Percentiles rank a stretch among this genome's conserved stretches.
These are phyloP conservation scores for Casuarina glauca DNA, from an alignment of 306 rosid species.

Conservation along the genomic window DNA sequence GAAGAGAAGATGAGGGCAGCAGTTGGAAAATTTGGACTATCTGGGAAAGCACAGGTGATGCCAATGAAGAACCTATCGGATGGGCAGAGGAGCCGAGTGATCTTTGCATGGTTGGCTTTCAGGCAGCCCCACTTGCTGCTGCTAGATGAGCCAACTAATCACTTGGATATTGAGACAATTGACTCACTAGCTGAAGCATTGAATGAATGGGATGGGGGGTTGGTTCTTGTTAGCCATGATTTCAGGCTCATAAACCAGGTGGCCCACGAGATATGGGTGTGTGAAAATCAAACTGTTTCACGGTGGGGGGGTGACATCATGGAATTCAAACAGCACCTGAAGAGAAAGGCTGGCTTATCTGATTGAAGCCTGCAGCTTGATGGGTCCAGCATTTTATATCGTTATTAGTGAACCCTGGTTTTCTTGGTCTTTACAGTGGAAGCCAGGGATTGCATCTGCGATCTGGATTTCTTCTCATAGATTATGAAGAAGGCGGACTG, in stretches of 20 bases:
- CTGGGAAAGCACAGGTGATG: slow-evolving; percentile 99
- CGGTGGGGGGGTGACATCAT: slow-evolving; percentile 92
- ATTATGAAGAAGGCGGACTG: slow-evolving; percentile 23
- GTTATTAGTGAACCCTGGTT: slow-evolving; percentile 13
- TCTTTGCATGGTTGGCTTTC: slow-evolving; percentile 94
- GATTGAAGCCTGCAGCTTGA: slow-evolving; percentile 38
- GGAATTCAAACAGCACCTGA: slow-evolving; percentile 85
- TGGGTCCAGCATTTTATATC: neutral
- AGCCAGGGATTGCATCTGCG: slow-evolving; percentile 26
- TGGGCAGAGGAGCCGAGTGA: slow-evolving; percentile 94
- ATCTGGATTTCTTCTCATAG: slow-evolving; percentile 19
- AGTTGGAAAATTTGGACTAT: slow-evolving; percentile 84
- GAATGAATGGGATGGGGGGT: slow-evolving; percentile 99
- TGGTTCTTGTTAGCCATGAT: slow-evolving; percentile 98
- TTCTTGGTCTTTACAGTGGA: slow-evolving; percentile 14
- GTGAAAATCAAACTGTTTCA: slow-evolving; percentile 84
- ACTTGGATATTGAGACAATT: slow-evolving; percentile 94
- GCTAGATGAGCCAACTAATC: slow-evolving; percentile 94
- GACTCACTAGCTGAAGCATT: slow-evolving; percentile 94
- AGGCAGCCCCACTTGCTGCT: slow-evolving; percentile 91
- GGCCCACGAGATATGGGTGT: slow-evolving; percentile 95
- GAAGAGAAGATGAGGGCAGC: slow-evolving; percentile 97
- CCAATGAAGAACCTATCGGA: slow-evolving; percentile 94
- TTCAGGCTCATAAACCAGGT: slow-evolving; percentile 99
- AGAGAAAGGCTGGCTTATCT: slow-evolving; percentile 71